Evolutionary conservation across 441 rosid species (phyloP), one percentile per base, ranked within the genome.

Genomic region (Capsella rubella): DNA sequence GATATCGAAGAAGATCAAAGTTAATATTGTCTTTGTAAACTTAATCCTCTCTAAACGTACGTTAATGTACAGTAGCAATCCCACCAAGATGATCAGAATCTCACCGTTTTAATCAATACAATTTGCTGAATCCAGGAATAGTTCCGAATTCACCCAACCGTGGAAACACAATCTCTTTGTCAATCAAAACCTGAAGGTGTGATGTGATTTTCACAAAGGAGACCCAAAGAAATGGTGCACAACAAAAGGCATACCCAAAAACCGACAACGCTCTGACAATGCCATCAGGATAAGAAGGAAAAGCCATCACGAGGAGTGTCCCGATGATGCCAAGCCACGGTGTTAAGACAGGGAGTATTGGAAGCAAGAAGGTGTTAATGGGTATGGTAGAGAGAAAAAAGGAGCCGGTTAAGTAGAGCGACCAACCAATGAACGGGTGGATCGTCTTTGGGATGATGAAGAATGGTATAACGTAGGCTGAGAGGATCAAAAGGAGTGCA

Each of bases 271-370:
- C 95, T 79, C 99, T 84, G 6, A 88, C 77, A 31, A 92, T 73
- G 1, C 99, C 99, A 56, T 89, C 83, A 0, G 75, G 76, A 80
- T 92, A 90, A 86, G 84, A 89, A 6, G 97, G 97, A 54, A 12
- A 87, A 2, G 96, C 97, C 99, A 95, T 92, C 74, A 86, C 90
- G 13, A 90, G 67, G 35, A 95, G 97, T n/a, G 81, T 78, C n/a
- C 97, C 94, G 1, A 85, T 57, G 31, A 92, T 90, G 71, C 83
- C 89, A 18, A 90, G 25, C 89, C 87, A 86, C 0, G 90, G 94
- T 31, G 82, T 75, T 66, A 89, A 55, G 42, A 88, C 94, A 0
- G 80, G 82, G 5, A 86, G 31, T 65, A 66, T 66, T 5, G 96
- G 97, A 61, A 95, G 86, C 83, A 90, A 61, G 54, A 90, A 90